Evolutionary conservation across 768 basidiomycete genomes (phyloP).

Genomic region (Boletus bicolor): DNA sequence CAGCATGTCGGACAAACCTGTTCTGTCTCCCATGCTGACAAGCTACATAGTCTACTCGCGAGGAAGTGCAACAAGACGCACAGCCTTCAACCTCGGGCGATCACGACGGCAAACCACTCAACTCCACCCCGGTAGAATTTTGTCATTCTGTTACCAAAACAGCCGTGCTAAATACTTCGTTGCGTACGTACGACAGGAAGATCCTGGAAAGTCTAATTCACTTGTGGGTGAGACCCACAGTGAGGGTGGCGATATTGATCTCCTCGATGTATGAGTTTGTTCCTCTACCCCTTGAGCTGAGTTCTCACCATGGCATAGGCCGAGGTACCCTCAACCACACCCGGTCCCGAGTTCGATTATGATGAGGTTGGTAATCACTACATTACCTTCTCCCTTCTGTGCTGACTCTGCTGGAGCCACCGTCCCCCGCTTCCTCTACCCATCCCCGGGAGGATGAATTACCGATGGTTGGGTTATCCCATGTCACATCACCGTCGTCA

Average conservation of each 20-base stretch:
- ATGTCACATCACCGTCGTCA: not conserved
- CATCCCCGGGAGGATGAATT: not conserved
- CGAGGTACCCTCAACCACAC: not conserved
- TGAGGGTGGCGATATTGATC: not conserved
- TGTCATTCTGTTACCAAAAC: not conserved
- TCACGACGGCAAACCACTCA: not conserved
- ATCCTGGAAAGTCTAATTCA: not conserved
- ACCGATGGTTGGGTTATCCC: not conserved
- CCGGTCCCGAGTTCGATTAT: not conserved
- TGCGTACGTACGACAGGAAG: not conserved
- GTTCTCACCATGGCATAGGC: not conserved
- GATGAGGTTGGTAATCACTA: not conserved
- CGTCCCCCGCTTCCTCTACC: not conserved
- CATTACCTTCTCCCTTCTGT: not conserved
- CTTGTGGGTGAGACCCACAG: not conserved
- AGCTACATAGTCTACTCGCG: not conserved
- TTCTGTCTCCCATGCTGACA: too few relatives aligned
- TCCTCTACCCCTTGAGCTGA: too few relatives aligned
- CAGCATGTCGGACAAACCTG: too few relatives aligned
- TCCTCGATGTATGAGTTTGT: not conserved
- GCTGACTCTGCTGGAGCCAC: not conserved
- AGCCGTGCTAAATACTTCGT: not conserved
- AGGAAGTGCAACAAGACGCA: not conserved
- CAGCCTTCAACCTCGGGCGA: not conserved
- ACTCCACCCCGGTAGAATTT: not conserved